phyloP scores from a whole-genome alignment of 345 rosid genomes.

The Arabidopsis suecica region DNA sequence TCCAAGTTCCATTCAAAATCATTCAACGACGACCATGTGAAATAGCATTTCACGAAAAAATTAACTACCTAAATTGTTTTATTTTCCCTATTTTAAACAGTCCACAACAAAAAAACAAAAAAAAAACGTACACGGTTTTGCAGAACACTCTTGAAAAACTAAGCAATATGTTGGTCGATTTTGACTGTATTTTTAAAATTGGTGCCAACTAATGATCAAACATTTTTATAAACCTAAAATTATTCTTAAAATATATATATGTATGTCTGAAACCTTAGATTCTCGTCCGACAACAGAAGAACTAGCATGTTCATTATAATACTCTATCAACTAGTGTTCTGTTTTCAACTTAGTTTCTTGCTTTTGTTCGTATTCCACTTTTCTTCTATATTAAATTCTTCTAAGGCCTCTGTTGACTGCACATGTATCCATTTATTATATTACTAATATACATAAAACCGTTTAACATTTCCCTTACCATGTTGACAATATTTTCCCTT shows the following conservation, averaged over 20 bases:
- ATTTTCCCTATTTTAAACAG: too few species aligned
- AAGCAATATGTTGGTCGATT: not conserved
- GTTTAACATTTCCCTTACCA: not conserved
- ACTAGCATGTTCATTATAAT: not conserved
- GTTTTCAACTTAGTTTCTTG: too few species aligned
- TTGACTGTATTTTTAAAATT: not conserved
- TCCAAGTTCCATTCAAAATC: slow-evolving; percentile 61
- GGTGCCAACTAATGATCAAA: not conserved
- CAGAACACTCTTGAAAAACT: not conserved
- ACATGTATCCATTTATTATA: too few species aligned
- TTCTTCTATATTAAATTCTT: too few species aligned
- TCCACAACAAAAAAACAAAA: too few species aligned
- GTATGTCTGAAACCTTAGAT: not conserved
- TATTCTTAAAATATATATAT: too few species aligned
- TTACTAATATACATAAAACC: too few species aligned
- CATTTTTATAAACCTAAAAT: too few species aligned
- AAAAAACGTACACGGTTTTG: not conserved
- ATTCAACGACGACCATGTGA: slow-evolving; percentile 63
- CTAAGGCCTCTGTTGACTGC: too few species aligned
- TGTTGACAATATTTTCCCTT: too few species aligned
- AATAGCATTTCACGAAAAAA: slow-evolving; percentile 53
- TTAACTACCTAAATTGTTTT: too few species aligned
- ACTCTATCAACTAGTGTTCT: not conserved
- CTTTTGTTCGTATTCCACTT: too few species aligned
- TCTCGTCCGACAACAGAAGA: not conserved